Conservation (phyloP, 2,329 filamentous ascomycete species). For the Penicillium sp. region DNA sequence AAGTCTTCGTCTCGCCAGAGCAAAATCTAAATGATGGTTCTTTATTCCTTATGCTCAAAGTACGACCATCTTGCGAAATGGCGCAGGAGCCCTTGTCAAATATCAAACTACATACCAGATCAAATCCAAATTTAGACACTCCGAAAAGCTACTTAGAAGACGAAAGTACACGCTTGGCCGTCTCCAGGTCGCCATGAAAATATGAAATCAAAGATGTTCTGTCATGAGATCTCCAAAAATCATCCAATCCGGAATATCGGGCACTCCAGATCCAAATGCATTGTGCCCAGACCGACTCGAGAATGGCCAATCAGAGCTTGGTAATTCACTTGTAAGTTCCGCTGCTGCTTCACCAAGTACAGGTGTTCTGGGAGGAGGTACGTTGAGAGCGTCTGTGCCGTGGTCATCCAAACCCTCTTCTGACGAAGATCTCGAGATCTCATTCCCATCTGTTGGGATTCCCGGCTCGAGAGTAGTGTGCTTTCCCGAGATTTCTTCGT, state of each 20-base stretch:
- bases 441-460: not conserved
- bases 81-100: too few relatives aligned
- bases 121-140: too few relatives aligned
- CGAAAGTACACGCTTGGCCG: too few relatives aligned
- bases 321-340: not conserved
- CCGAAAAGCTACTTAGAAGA: too few relatives aligned
- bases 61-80: not conserved
- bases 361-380: not conserved
- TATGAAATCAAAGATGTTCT: conserved; percentile 26
- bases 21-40: conserved; percentile 24
- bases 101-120: too few relatives aligned
- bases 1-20: conserved; percentile 23
- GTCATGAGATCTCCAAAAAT: conserved; percentile 27
- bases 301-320: conserved; percentile 24
- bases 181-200: too few relatives aligned
- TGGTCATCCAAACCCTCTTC: not conserved
- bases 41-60: not conserved
- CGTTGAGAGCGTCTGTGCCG: not conserved
- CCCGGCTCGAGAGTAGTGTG: not conserved
- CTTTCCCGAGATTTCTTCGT: not conserved
- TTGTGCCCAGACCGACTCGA: conserved; percentile 6
- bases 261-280: conserved; percentile 15
- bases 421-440: not conserved
- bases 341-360: not conserved
- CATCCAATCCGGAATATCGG: conserved; percentile 32